Percentiles rank a stretch among this genome's conserved stretches.
phyloP scores from a whole-genome alignment of 1,139 yeast genomes.

The Candida sanyaensis region DNA sequence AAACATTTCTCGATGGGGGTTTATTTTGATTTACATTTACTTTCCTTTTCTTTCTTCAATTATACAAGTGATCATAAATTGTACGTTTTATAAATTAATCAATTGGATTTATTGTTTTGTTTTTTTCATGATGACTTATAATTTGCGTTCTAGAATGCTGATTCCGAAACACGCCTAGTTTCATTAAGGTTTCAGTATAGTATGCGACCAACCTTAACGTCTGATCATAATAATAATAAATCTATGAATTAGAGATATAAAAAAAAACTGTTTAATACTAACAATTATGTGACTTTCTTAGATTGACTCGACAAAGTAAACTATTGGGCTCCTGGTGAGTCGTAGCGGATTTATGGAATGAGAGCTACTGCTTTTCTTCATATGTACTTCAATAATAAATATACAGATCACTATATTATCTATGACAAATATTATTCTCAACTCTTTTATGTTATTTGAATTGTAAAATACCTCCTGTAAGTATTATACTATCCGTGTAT shows the following conservation, averaged over 20 bases:
- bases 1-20: not conserved
- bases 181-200: slow-evolving; percentile 31
- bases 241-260: not conserved
- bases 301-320: too few relatives aligned
- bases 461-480: too few relatives aligned
- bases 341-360: too few relatives aligned
- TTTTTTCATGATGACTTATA: slow-evolving; percentile 44
- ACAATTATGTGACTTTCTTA: not conserved
- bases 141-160: slow-evolving; percentile 54
- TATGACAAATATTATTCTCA: too few relatives aligned
- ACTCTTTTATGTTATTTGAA: too few relatives aligned
- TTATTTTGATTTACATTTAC: too few relatives aligned
- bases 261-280: not conserved
- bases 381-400: too few relatives aligned
- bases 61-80: not conserved
- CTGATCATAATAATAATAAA: slow-evolving; percentile 10
- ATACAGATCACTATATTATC: too few relatives aligned
- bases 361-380: too few relatives aligned
- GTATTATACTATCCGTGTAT: too few relatives aligned
- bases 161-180: slow-evolving; percentile 52
- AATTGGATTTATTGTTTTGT: not conserved
- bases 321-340: too few relatives aligned
- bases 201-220: slow-evolving; percentile 44
- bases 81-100: not conserved
- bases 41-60: not conserved